phyloP scores from a whole-genome alignment of 176 grass and related monocot genomes.

The Carex pumila region DNA sequence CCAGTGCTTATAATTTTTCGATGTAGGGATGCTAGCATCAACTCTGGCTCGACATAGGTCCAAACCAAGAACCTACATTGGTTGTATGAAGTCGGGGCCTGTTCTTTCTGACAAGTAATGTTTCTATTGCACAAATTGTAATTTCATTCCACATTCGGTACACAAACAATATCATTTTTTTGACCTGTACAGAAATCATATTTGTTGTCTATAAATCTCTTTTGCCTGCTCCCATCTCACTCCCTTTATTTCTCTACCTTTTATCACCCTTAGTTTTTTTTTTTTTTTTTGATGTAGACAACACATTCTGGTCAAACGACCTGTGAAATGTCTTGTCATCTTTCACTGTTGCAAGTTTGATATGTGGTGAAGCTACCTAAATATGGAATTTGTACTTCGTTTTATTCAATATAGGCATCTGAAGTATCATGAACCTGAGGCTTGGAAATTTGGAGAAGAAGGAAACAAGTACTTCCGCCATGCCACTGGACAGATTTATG shows the following conservation, averaged over 20 bases:
- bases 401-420: slow-evolving; percentile 36
- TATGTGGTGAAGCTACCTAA: neutral
- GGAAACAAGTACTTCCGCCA: slow-evolving; percentile 94
- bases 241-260: neutral
- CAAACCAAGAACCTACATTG: slow-evolving; percentile 89
- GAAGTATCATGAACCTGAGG: slow-evolving; percentile 89
- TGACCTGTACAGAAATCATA: neutral
- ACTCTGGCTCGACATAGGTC: slow-evolving; percentile 78
- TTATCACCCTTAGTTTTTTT: neutral
- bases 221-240: neutral
- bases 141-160: neutral
- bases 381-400: neutral
- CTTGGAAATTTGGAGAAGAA: slow-evolving; percentile 90
- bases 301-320: neutral
- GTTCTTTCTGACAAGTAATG: slow-evolving; percentile 86
- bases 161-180: neutral
- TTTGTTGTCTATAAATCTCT: neutral
- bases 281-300: neutral
- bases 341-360: neutral
- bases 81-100: slow-evolving; percentile 95
- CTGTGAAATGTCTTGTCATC: neutral
- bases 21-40: slow-evolving; percentile 64
- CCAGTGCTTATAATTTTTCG: neutral
- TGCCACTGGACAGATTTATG: slow-evolving; percentile 78
- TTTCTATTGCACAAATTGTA: neutral